Percentiles rank a stretch among this genome's conserved stretches.
Conservation (phyloP, 2,329 filamentous ascomycete species). For the Fusarium longipes region DNA sequence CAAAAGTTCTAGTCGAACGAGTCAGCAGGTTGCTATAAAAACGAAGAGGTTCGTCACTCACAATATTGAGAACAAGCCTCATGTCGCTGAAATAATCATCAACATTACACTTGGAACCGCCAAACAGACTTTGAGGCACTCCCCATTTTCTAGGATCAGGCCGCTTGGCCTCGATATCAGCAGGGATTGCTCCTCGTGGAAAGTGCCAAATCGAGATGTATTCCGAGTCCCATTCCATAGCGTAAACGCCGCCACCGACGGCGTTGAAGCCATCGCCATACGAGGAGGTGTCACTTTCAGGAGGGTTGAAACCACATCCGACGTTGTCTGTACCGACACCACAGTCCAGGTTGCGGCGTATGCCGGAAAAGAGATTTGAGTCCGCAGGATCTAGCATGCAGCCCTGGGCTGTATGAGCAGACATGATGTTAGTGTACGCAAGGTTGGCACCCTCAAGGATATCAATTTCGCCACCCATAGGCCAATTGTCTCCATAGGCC, state of each 20-base stretch:
- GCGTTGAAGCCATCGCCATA: conserved; percentile 76
- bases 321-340: conserved; percentile 53
- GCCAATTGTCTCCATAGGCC: conserved; percentile 69
- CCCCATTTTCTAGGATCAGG: conserved; percentile 77
- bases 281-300: conserved; percentile 55
- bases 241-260: conserved; percentile 74
- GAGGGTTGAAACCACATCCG: conserved; percentile 59
- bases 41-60: conserved; percentile 38
- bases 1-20: conserved; percentile 70
- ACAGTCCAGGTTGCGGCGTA: conserved; percentile 50
- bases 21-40: neutral
- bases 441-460: conserved; percentile 77
- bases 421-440: conserved; percentile 68
- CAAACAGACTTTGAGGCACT: conserved; percentile 75
- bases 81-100: conserved; percentile 73
- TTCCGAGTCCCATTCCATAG: conserved; percentile 74
- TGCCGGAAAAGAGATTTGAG: conserved; percentile 43
- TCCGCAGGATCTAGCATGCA: conserved; percentile 46
- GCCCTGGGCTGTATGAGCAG: conserved; percentile 66
- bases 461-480: conserved; percentile 72
- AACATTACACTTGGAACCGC: conserved; percentile 72
- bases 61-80: conserved; percentile 78
- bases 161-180: conserved; percentile 67
- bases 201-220: conserved; percentile 84
- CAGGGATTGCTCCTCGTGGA: conserved; percentile 70